These are phyloP conservation scores for Claviceps maximensis DNA, from an alignment of 2,329 filamentous ascomycete genomes.

Conservation along the genomic window DNA sequence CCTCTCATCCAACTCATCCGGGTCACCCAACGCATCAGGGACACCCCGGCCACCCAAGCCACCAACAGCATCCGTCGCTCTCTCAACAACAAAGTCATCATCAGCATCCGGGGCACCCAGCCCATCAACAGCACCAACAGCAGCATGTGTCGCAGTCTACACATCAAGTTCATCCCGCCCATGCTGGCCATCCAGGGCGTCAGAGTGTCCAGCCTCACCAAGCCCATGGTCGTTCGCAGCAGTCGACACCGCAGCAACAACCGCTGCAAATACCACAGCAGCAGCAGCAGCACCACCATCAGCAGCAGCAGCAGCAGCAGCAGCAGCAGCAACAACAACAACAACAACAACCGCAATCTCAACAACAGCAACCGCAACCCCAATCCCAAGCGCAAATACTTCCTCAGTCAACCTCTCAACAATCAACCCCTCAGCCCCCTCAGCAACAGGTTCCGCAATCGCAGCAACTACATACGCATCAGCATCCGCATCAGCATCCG, in stretches of 20 bases:
- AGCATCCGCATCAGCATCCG: conserved; percentile 15
- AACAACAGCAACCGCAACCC: conserved; percentile 10
- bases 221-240: conserved; percentile 14
- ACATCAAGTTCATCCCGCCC: conserved; percentile 12
- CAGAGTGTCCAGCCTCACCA: conserved; percentile 13
- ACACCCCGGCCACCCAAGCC: conserved; percentile 14
- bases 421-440: conserved; percentile 11
- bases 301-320: conserved; percentile 16
- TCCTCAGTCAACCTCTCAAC: conserved; percentile 8
- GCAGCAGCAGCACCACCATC: conserved; percentile 14
- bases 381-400: conserved; percentile 12
- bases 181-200: conserved; percentile 14
- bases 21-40: conserved; percentile 16
- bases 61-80: conserved; percentile 10
- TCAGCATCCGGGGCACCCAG: conserved; percentile 7
- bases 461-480: conserved; percentile 4
- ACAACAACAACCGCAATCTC: conserved; percentile 13
- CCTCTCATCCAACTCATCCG: conserved; percentile 14
- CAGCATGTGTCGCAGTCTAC: conserved; percentile 13
- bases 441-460: conserved; percentile 12
- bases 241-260: conserved; percentile 14
- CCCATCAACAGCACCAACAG: conserved; percentile 13
- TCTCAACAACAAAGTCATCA: conserved; percentile 16
- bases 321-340: conserved; percentile 16
- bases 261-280: conserved; percentile 15